Conservation (phyloP, 2,329 filamentous ascomycete genomes). For the Arthrobotrys musiformis region DNA sequence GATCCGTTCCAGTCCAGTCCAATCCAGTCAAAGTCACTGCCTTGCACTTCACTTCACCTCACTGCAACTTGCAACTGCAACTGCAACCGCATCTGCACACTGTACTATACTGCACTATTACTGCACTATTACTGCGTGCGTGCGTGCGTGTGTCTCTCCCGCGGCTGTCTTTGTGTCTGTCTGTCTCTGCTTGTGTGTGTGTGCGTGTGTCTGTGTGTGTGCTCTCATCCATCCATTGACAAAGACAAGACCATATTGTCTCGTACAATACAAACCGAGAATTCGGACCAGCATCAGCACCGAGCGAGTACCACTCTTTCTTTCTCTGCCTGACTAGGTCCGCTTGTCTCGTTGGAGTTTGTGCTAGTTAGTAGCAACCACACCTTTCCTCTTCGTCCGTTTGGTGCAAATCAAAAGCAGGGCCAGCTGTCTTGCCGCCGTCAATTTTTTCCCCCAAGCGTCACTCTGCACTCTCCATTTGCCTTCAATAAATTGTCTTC, state of each 20-base stretch:
- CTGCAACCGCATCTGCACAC: not conserved
- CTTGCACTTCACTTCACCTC: no score
- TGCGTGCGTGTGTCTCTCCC: slow-evolving; percentile 3
- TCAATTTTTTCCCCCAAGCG: slow-evolving; percentile 52
- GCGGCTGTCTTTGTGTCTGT: slow-evolving; percentile 1
- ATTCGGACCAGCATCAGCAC: slow-evolving; percentile 13
- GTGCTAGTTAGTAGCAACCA: slow-evolving; percentile 35
- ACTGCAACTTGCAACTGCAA: no score
- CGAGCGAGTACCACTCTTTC: not conserved
- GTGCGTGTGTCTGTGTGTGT: not conserved
- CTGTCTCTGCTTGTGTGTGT: not conserved
- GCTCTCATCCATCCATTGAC: slow-evolving; percentile 14
- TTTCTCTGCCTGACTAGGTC: slow-evolving; percentile 19
- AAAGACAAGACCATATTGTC: slow-evolving; percentile 35
- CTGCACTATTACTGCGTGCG: not conserved
- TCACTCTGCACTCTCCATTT: slow-evolving; percentile 29
- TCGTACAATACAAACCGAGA: slow-evolving; percentile 37
- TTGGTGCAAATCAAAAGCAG: slow-evolving; percentile 53
- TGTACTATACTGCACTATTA: not conserved
- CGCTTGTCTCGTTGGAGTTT: slow-evolving; percentile 24
- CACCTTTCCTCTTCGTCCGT: slow-evolving; percentile 35
- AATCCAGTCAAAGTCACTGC: not conserved
- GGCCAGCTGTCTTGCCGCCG: slow-evolving; percentile 56
- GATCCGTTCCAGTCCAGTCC: not conserved
- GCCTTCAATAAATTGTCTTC: slow-evolving; percentile 51